Percentiles rank a stretch among this genome's conserved stretches.
phyloP scores from a whole-genome alignment of 1,139 yeast species.

The Kluyveromyces sp. region DNA sequence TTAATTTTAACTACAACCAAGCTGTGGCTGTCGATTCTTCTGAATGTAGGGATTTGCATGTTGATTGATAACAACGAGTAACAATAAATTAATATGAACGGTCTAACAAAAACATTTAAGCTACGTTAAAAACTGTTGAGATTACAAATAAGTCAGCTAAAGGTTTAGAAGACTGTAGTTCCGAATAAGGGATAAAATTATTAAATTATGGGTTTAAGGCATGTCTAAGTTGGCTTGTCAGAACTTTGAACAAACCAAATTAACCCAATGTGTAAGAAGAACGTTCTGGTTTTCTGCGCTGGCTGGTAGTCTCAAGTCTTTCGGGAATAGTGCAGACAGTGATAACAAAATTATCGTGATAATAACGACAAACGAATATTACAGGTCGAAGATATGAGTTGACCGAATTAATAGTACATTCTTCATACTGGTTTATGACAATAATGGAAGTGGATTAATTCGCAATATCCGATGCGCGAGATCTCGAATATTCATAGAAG shows the following conservation, averaged over 20 bases:
- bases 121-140: not conserved
- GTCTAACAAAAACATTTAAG: not conserved
- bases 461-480: too few relatives aligned
- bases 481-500: too few relatives aligned
- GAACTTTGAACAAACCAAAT: too few relatives aligned
- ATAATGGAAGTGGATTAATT: too few relatives aligned
- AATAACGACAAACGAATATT: not conserved
- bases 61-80: not conserved
- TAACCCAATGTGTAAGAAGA: too few relatives aligned
- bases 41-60: too few relatives aligned
- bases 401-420: too few relatives aligned
- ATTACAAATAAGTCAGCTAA: not conserved
- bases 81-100: not conserved
- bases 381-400: not conserved
- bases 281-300: not conserved
- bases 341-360: too few relatives aligned
- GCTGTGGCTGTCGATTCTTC: too few relatives aligned
- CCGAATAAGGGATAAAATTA: not conserved
- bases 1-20: conserved; percentile 1
- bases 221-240: too few relatives aligned
- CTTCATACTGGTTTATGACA: too few relatives aligned
- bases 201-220: too few relatives aligned
- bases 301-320: not conserved
- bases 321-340: not conserved
- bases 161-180: not conserved